Conservation (phyloP, 129 eudicot genomes). For the Scalesia atractyloides region DNA sequence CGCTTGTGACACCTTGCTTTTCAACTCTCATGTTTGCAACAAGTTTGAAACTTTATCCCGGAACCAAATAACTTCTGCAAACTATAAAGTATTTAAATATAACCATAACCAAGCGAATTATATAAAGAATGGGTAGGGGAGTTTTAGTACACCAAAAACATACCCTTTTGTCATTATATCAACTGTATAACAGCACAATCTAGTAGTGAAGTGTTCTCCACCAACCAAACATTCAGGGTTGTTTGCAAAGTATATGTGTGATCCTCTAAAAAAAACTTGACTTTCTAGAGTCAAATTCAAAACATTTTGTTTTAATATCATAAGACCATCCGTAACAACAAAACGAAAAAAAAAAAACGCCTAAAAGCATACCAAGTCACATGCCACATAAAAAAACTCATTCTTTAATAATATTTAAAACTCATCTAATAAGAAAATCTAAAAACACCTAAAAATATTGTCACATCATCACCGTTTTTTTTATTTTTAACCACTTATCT, state of each 20-base stretch:
- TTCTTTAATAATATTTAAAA: too few relatives aligned
- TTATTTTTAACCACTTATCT: too few relatives aligned
- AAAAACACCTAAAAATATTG: too few relatives aligned
- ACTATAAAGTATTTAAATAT: slow-evolving; percentile 31
- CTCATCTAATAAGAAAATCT: too few relatives aligned
- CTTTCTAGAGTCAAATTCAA: slow-evolving; percentile 17
- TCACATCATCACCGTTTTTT: too few relatives aligned
- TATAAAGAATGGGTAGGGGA: neutral
- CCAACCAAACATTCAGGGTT: slow-evolving; percentile 33
- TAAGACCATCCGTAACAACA: neutral
- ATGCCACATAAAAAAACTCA: too few relatives aligned
- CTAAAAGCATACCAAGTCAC: too few relatives aligned
- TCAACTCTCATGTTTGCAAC: slow-evolving; percentile 61
- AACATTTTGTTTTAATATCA: slow-evolving; percentile 7
- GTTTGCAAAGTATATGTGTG: slow-evolving; percentile 37
- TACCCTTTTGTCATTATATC: neutral
- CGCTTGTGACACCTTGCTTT: slow-evolving; percentile 47
- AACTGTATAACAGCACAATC: slow-evolving; percentile 23
- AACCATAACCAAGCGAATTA: neutral
- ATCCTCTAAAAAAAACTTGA: slow-evolving; percentile 15
- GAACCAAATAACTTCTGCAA: slow-evolving; percentile 17
- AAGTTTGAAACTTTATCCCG: slow-evolving; percentile 3
- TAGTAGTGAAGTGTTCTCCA: slow-evolving; percentile 5
- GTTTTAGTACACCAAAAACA: neutral
- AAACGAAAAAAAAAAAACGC: too few relatives aligned